Evolutionary conservation across 805 yeast genomes (phyloP).

Genomic region (Wickerhamiella siamensis): DNA sequence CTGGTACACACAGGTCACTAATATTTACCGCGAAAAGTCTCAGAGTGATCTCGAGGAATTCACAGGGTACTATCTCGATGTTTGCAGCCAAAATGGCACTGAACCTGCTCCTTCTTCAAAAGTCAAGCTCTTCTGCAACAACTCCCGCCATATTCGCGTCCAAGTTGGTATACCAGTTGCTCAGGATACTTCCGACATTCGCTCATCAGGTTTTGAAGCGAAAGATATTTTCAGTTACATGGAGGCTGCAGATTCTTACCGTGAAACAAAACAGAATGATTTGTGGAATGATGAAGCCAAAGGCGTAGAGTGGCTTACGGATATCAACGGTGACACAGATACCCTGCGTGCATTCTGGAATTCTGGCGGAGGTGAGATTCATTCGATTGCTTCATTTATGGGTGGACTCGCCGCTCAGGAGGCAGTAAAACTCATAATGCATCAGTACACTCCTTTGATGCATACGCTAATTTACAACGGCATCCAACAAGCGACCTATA

Average conservation of each 20-base stretch:
- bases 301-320: background rate
- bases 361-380: conserved; percentile 32
- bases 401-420: conserved; percentile 89
- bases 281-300: background rate
- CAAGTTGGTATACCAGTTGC: conserved; percentile 28
- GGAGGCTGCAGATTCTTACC: background rate
- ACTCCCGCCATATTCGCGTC: conserved; percentile 30
- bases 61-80: conserved; percentile 10
- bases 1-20: conserved; percentile 43
- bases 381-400: conserved; percentile 49
- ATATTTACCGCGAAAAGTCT: conserved; percentile 44
- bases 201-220: too few relatives aligned
- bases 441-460: conserved; percentile 68
- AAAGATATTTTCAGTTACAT: conserved; percentile 8
- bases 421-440: conserved; percentile 54
- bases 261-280: background rate
- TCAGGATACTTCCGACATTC: conserved; percentile 12
- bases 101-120: conserved; percentile 26
- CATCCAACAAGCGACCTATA: conserved; percentile 19
- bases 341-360: conserved; percentile 15
- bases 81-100: background rate
- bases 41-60: conserved; percentile 33
- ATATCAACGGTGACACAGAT: background rate
- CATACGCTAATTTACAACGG: conserved; percentile 67
- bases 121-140: conserved; percentile 43